A percentile compares a stretch with the other conserved stretches of the same genome.
Conservation (phyloP, 352 stramenopile species). For the Globisporangium sylvaticum region DNA sequence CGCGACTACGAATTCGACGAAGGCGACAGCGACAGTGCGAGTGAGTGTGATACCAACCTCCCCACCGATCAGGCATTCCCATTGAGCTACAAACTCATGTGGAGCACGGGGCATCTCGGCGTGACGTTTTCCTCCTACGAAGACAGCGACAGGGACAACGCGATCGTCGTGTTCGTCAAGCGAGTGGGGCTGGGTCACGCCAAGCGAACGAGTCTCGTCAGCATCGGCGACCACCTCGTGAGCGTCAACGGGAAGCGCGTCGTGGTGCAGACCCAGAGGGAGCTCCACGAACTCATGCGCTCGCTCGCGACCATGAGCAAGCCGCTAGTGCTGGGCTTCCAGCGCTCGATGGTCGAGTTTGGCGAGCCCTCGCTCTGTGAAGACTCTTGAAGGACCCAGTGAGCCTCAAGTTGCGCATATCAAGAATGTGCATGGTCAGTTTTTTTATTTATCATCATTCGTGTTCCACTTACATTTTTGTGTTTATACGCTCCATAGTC, state of each 20-base stretch:
- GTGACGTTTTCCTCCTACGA: constrained; percentile 42
- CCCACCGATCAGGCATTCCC: neutral
- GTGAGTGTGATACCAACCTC: constrained; percentile 10
- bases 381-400: neutral
- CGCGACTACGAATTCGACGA: neutral
- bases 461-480: neutral
- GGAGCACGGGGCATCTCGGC: constrained; percentile 32
- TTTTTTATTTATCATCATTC: neutral
- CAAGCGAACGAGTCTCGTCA: constrained; percentile 30
- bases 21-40: constrained; percentile 13
- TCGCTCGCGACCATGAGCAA: constrained; percentile 27
- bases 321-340: constrained; percentile 36
- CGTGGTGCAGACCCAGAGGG: constrained; percentile 17
- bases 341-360: constrained; percentile 30
- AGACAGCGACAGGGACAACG: constrained; percentile 26
- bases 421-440: neutral
- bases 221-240: constrained; percentile 31
- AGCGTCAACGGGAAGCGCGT: constrained; percentile 36
- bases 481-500: neutral
- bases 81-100: constrained; percentile 39
- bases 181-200: constrained; percentile 28
- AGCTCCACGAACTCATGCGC: constrained; percentile 38
- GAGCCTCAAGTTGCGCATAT: neutral
- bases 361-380: constrained; percentile 3
- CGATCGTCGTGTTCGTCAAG: constrained; percentile 45